These are phyloP conservation scores for Syzygium syzygioides DNA, from an alignment of 441 rosid genomes.

Conservation along the genomic window DNA sequence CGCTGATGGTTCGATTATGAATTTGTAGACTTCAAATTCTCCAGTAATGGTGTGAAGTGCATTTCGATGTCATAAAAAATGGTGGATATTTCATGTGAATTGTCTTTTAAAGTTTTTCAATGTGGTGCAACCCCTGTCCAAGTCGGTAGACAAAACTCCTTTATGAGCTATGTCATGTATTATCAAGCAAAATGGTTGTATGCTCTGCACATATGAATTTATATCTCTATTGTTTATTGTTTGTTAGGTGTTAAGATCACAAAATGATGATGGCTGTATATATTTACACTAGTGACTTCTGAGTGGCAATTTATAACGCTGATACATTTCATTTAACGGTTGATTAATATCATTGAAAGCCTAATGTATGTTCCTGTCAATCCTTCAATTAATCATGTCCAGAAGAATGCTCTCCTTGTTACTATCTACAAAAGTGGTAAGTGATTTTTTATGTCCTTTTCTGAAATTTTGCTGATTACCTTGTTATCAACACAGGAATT, in stretches of 20 bases:
- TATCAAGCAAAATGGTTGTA: too few relatives aligned
- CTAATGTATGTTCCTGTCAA: slow-evolving; percentile 83
- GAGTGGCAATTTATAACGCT: neutral
- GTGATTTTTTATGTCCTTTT: neutral
- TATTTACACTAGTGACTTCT: neutral
- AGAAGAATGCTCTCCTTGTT: slow-evolving; percentile 68
- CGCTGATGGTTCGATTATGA: too few relatives aligned
- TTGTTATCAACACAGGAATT: neutral
- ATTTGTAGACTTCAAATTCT: too few relatives aligned
- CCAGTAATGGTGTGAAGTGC: too few relatives aligned
- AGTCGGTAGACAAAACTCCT: too few relatives aligned
- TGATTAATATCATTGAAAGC: slow-evolving; percentile 92
- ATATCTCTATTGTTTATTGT: neutral
- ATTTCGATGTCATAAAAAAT: too few relatives aligned
- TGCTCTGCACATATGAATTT: too few relatives aligned
- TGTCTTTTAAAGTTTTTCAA: too few relatives aligned
- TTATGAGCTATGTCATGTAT: too few relatives aligned
- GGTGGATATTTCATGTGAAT: too few relatives aligned
- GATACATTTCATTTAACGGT: slow-evolving; percentile 25
- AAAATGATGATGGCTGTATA: too few relatives aligned
- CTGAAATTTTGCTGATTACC: neutral
- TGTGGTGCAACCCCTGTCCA: too few relatives aligned
- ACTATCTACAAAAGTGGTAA: slow-evolving; percentile 80
- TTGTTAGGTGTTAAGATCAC: neutral
- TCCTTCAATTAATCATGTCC: slow-evolving; percentile 33